Base-by-base conservation (phyloP, 2,329 filamentous ascomycete species). In the Ceratocystis cubensis region DNA sequence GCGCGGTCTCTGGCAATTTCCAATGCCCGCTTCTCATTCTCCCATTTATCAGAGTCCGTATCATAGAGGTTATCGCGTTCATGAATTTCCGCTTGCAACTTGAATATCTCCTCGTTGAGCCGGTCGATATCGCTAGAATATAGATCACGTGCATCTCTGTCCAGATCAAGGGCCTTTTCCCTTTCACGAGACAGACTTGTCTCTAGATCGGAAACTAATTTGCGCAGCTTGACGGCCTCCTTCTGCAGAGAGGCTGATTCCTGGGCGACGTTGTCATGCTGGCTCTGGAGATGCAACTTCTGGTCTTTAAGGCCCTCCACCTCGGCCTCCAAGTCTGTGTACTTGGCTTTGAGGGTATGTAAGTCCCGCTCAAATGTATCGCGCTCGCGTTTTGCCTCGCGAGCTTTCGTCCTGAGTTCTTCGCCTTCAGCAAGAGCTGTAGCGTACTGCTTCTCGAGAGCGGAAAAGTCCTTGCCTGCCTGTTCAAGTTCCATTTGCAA, bases 11-110 rank as follows among this genome's bases (percentile, higher is more conserved):
- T 84, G 71, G 89, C 85, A 1, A 84, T 79, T 71, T 88, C 82
- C 0, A 91, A 76, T 50, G 81, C 82, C 44, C 84, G 82, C 71
- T 81, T 85, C 71, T 87, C 83, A 6, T 81, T 82, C 65, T 88
- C 85, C 87, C 88, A 91, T 71, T 85, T 84, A 69, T 90, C 87
- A 73, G 82, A 84, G 71, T 89, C 86, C 67, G 87, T 83, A 67
- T 86, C 85, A 75, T 87, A 86, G 46, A 87, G 78, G 61, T 85
- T 86, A 71, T 89, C 85, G 70, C 86, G 88, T 70, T 88, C 84
- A 70, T 84, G 82, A 41, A 88, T 79, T 69, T 87, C 82, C 22
- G 84, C 81, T 67, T 86, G 84, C 3, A 88, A 77, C 65, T 81
- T 78, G 64, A 82, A 84, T 25, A 86, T 84, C 74, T 88, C 81